Evolutionary conservation across 2,329 filamentous ascomycete species (phyloP), one percentile per base, ranked within the genome.

Genomic region (Pseudovirgaria hyperparasitica): DNA sequence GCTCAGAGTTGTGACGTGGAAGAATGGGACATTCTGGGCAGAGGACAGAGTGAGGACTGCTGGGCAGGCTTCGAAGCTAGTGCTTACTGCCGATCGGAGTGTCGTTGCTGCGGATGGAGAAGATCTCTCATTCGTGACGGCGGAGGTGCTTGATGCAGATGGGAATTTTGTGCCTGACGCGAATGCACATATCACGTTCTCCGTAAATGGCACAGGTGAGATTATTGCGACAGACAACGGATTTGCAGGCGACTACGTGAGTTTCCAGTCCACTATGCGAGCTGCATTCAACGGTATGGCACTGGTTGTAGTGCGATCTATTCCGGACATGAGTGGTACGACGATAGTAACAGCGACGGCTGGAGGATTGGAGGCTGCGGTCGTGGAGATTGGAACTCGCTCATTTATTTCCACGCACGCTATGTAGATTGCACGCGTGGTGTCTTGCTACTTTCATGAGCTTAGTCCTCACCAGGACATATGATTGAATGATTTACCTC

Each of bases 201-300:
- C 55, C 0, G 34, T 65, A 5, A 39, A 41, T 1, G 63, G 59
- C 0, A 32, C 36, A 3, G 67, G 57, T 1, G 45, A 58, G 39
- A 58, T 70, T 22, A 51, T 64, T 2, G 45, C 60, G 1, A 70
- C 65, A 0, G 64, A 70, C 26, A 69, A 68, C 27, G 66, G 66
- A 2, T 54, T 67, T 44, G 6, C 26, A 30, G 19, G 40, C 38
- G 1, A 30, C 25, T 25, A 29, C 58, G 39, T 32, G 4, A 35
- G 32, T 5, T 48, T 49, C 19, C 37, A 39, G 3, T 41, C 36
- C 9, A 19, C 20, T n/a, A 35, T 18, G 8, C 28, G 43, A 7
- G 48, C 45, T 16, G 43, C 39, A 0, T 47, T 50, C 13, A 40
- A 33, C 25, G 45, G 46, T 1, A 18, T 39, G 12, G 43, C 39